Evolutionary conservation across 139 green algal species (phyloP).

Genomic region (Marvania coccoides): DNA sequence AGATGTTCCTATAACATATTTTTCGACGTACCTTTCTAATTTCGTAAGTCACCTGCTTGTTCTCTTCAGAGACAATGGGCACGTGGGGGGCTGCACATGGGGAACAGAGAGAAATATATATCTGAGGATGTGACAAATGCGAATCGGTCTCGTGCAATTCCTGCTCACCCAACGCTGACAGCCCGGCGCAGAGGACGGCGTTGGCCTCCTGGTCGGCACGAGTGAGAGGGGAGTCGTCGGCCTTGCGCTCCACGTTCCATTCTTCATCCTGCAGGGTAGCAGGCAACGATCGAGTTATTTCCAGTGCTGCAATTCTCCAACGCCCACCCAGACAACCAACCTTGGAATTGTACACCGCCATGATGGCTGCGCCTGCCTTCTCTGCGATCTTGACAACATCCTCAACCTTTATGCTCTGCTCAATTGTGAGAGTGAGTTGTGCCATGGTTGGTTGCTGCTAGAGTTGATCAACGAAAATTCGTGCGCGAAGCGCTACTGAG

Average conservation of each 20-base stretch:
- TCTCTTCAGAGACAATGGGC: conserved; percentile 84
- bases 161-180: no score
- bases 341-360: conserved; percentile 64
- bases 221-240: conserved; percentile 69
- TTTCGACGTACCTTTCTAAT: conserved; percentile 51
- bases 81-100: conserved; percentile 61
- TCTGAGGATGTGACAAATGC: no score
- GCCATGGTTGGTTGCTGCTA: no score
- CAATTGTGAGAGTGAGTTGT: no score
- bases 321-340: no score
- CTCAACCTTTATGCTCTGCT: conserved; percentile 29
- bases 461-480: no score
- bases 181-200: conserved; percentile 58
- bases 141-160: no score
- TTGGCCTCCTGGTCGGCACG: conserved; percentile 68
- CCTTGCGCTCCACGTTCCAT: conserved; percentile 61
- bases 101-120: no score
- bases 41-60: conserved; percentile 44
- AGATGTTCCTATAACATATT: no score
- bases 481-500: no score
- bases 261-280: conserved; percentile 39
- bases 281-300: no score
- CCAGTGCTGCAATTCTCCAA: no score
- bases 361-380: conserved; percentile 56
- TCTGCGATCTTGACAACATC: conserved; percentile 51